Evolutionary conservation across 495 filamentous ascomycete species (phyloP).

Genomic region (Xylaria scruposa): DNA sequence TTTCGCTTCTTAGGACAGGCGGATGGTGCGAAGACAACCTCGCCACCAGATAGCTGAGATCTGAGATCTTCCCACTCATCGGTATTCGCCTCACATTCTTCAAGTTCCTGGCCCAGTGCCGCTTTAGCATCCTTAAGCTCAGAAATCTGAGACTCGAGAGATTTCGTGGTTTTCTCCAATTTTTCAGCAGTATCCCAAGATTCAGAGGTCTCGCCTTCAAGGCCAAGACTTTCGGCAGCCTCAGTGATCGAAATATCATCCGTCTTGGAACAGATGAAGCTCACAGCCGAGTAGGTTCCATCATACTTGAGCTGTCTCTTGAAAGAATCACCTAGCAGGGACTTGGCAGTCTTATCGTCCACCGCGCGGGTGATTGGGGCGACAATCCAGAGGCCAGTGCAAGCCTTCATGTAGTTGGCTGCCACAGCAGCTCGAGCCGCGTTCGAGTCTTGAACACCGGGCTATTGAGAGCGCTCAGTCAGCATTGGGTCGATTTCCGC

Average conservation of each 20-base stretch:
- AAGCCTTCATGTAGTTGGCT: slow-evolving; percentile 65
- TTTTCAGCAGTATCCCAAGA: slow-evolving; percentile 29
- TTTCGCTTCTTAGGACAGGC: slow-evolving; percentile 44
- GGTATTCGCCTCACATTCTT: slow-evolving; percentile 44
- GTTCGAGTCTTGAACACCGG: slow-evolving; percentile 70
- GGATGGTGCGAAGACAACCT: slow-evolving; percentile 57
- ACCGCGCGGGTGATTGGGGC: slow-evolving; percentile 70
- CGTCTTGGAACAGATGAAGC: slow-evolving; percentile 73
- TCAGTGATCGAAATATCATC: slow-evolving; percentile 64
- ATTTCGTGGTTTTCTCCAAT: slow-evolving; percentile 33
- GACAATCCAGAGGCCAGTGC: slow-evolving; percentile 65
- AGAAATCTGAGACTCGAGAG: slow-evolving; percentile 49
- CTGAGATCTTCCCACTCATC: slow-evolving; percentile 55
- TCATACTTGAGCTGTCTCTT: slow-evolving; percentile 71
- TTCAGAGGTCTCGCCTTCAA: slow-evolving; percentile 54
- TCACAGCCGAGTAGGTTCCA: slow-evolving; percentile 61
- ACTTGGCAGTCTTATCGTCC: slow-evolving; percentile 69
- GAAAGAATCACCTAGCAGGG: slow-evolving; percentile 66
- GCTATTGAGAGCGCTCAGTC: slow-evolving; percentile 39
- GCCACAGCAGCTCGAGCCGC: slow-evolving; percentile 67
- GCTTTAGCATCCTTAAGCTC: slow-evolving; percentile 7
- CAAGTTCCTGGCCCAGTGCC: slow-evolving; percentile 41
- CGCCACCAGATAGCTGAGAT: slow-evolving; percentile 51
- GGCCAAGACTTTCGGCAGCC: slow-evolving; percentile 40
- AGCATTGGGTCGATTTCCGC: not conserved